Evolutionary conservation across 176 grass and related monocot genomes (phyloP), one percentile per base, ranked within the genome.

Genomic region (Puya raimondii): DNA sequence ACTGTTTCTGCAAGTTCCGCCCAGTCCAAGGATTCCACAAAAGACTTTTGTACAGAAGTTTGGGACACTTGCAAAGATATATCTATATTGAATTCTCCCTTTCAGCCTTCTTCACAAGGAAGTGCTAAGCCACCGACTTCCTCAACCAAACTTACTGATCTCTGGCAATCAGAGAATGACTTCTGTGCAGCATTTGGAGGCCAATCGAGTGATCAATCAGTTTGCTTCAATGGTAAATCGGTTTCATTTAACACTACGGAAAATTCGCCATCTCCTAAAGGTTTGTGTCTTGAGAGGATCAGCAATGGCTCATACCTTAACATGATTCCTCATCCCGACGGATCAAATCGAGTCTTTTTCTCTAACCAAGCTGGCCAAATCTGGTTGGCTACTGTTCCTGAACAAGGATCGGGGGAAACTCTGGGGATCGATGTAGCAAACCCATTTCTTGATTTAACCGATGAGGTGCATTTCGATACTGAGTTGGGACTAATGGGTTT

Each of bases 361-460:
- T 85, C 93, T 21, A 92, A 48, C 70, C 93, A 96, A 78, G 70
- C 81, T 63, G 92, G 92, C 26, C 89, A 96, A 76, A 85, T 96
- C 73, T 96, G 88, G 88, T 68, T 96, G 77, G 84, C 79, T 1
- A 85, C 65, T 23, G 69, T 96, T 20, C 92, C 92, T 23, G 88
- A 92, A 74, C 86, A 83, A 76, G 88, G 88, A 25, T 96, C 92
- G 49, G 81, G 88, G 18, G 53, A 65, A 53, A 76, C 76, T 63
- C 64, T 92, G 22, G 73, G 83, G 29, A 51, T 89, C 20, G 86
- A 91, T n/a, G 84, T 83, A 29, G 76, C 68, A 3, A 85, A 79
- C 59, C 88, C 89, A 18, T 96, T 96, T 82, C 79, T 96, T 67
- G 88, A 96, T 76, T 72, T 96, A 81, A 89, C 84, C n/a, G 89